Base-by-base conservation (phyloP, 352 stramenopile species). In the Globisporangium emineosum region DNA sequence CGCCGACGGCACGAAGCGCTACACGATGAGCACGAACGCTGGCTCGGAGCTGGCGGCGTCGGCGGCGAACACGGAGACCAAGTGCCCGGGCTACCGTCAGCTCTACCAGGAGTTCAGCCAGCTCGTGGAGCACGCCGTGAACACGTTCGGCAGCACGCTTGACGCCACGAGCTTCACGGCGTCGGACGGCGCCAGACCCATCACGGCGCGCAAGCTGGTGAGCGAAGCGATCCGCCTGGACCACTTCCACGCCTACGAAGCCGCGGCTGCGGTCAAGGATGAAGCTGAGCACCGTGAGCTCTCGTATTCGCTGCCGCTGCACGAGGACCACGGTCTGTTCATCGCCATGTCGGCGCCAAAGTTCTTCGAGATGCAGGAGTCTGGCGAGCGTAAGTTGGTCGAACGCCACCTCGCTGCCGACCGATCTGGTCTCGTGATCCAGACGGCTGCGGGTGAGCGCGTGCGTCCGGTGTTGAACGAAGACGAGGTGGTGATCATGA, bases 161-260 rank as follows among this genome's bases (percentile, higher is more conserved):
- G 77, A 86, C 35, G 40, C 64, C 6, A 83, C 77, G 32, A n/a
- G 67, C 13, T 79, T 86, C 57, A 72, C 50, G 4, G 62, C 73
- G 47, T 68, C 64, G 8, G 75, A 88, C 42, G 79, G 67, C 15
- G 17, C 50, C 17, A 32, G 29, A 32, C 29, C 29, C 29, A 72
- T 86, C 61, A 68, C 61, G 15, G 60, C 68, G 29, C 73, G 70
- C 17, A 70, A 82, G 58, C 57, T 90, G 7, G 53, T 89, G 27
- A 65, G 60, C 1, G 74, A 88, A 6, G 76, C 79, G 6, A 70
- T 77, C 27, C 72, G 72, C 21, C 64, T 90, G 4, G 79, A 90
- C 33, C 79, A 90, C 62, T 89, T 90, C 60, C 81, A 90, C 57
- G 69, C 79, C 25, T 90, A 90, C 62, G 68, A 88, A 43, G 72